A percentile compares a stretch with the other conserved stretches of the same genome.
Conservation (phyloP, 169 alveolate species). For the Plasmodium gonderi region DNA sequence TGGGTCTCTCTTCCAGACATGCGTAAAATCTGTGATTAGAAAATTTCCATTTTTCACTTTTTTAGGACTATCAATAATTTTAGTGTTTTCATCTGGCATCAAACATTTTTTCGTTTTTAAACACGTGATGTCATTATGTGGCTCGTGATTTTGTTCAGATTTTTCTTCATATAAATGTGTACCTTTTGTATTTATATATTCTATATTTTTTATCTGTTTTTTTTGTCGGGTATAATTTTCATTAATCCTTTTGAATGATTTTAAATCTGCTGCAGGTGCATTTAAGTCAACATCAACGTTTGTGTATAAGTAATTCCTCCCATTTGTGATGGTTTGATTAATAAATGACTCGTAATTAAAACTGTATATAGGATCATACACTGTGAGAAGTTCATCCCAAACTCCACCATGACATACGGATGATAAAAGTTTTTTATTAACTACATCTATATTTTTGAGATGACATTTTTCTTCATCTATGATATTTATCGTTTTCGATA, state of each 20-base stretch:
- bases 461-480: conserved; percentile 52
- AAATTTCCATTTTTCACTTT: background rate
- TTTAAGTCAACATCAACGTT: too few species aligned
- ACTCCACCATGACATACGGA: conserved; percentile 86
- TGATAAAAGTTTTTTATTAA: conserved; percentile 71
- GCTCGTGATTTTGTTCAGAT: background rate
- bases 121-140: background rate
- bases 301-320: background rate
- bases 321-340: background rate
- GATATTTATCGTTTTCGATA: conserved; percentile 54
- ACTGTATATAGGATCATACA: conserved; percentile 84
- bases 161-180: background rate
- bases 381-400: conserved; percentile 88
- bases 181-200: too few species aligned
- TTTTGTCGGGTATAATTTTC: too few species aligned
- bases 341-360: conserved; percentile 32
- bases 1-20: background rate
- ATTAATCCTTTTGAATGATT: too few species aligned
- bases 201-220: too few species aligned
- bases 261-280: too few species aligned
- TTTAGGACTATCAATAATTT: too few species aligned
- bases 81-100: background rate
- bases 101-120: background rate
- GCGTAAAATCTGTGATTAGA: background rate
- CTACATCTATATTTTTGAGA: conserved; percentile 64